Conservation (phyloP, 1,139 yeast genomes). For the Candida freyschussii region DNA sequence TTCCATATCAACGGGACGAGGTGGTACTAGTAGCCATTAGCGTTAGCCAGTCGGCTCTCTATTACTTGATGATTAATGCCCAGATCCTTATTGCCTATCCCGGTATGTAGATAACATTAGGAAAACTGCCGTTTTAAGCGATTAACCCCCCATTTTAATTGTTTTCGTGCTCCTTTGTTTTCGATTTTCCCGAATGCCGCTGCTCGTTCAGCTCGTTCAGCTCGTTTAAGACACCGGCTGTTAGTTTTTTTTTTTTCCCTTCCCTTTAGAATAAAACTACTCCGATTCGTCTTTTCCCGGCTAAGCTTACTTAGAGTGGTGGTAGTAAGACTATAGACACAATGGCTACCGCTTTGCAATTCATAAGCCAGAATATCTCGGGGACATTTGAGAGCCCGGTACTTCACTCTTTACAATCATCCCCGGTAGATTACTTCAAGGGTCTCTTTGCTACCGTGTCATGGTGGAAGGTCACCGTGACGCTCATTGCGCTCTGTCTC, state of each 20-base stretch:
- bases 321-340: background rate
- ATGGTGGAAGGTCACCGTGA: slow-evolving; percentile 49
- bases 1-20: slow-evolving; percentile 15
- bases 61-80: background rate
- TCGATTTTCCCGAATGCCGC: too few species aligned
- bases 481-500: slow-evolving; percentile 47
- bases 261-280: too few species aligned
- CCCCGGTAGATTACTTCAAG: slow-evolving; percentile 9
- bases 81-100: background rate
- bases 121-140: too few species aligned
- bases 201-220: too few species aligned
- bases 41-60: too few species aligned
- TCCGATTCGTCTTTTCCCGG: background rate
- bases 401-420: slow-evolving; percentile 9
- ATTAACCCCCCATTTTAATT: too few species aligned
- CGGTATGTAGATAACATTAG: too few species aligned
- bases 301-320: background rate
- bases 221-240: too few species aligned
- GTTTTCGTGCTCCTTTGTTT: too few species aligned
- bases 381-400: slow-evolving; percentile 14
- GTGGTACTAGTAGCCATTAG: slow-evolving; percentile 8
- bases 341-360: slow-evolving; percentile 20
- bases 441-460: slow-evolving; percentile 24
- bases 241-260: too few species aligned
- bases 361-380: slow-evolving; percentile 15